A percentile compares a stretch with the other conserved stretches of the same genome.
These are phyloP conservation scores for Nematocida sp. DNA, from an alignment of 371 early-diverging fungal genomes.

Conservation along the genomic window DNA sequence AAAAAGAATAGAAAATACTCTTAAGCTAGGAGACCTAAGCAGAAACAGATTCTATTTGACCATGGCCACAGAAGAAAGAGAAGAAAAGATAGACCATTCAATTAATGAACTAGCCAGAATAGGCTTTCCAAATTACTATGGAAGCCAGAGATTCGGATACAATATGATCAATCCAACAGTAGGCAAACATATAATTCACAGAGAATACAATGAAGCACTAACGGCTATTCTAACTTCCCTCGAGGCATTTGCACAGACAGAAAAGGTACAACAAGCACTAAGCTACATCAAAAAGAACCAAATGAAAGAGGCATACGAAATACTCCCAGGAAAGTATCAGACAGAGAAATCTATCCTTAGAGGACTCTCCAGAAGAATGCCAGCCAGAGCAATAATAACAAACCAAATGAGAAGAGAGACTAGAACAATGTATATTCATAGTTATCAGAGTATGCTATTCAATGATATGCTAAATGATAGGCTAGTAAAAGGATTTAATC, in stretches of 20 bases:
- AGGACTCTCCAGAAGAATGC: constrained; percentile 22
- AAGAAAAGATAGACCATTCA: not conserved
- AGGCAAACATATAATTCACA: constrained; percentile 73
- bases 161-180: constrained; percentile 74
- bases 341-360: constrained; percentile 55
- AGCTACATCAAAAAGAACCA: constrained; percentile 21
- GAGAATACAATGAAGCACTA: constrained; percentile 67
- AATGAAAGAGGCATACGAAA: not conserved
- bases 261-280: constrained; percentile 7
- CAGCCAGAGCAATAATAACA: constrained; percentile 45
- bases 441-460: constrained; percentile 90
- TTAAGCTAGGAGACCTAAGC: constrained; percentile 17
- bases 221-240: constrained; percentile 52
- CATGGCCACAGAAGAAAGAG: not conserved
- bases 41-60: constrained; percentile 38
- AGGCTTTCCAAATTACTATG: constrained; percentile 89
- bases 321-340: constrained; percentile 17
- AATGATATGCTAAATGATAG: constrained; percentile 76
- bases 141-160: constrained; percentile 94
- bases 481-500: constrained; percentile 69
- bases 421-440: constrained; percentile 82
- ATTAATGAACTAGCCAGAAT: not conserved
- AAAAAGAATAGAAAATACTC: not conserved
- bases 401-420: constrained; percentile 69
- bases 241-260: not conserved